Evolutionary conservation across 2,329 filamentous ascomycete genomes (phyloP), one percentile per base, ranked within the genome.

Genomic region (Immersiporthe knoxdaviesiana): DNA sequence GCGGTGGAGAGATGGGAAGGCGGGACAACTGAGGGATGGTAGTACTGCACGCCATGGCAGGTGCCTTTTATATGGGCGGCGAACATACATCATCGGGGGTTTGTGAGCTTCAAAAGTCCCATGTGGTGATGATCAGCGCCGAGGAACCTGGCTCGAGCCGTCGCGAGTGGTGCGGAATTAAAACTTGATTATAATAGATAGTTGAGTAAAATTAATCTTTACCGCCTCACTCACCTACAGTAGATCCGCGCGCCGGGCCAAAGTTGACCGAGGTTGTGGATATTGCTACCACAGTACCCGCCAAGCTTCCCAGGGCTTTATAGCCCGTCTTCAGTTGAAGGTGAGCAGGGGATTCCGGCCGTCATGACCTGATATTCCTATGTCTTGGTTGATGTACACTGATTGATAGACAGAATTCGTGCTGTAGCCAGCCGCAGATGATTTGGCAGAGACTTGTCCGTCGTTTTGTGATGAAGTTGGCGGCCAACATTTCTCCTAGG

Each of bases 211-310:
- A 30, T 30, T 30, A 56, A 32, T 30, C 24, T 6, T 32, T 54
- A 47, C 59, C 18, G 30, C 27, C 59, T 47, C 56, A n/a, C 30
- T 37, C 56, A 59, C 2, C 12, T 37, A 66, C n/a, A n/a, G n/a
- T n/a, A 67, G 61, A 30, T 21, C 52, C 37, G 47, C 54, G 56
- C 54, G 35, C 66, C 63, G 54, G 68, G 68, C 52, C 35, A 35
- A 70, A 41, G 52, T 65, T 61, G 32, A 59, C 65, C 65, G 65
- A 70, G 50, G 35, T 62, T 58, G 68, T 70, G 68, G 68, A 41
- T 68, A 58, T 59, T 8, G 35, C 35, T 35, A 35, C 35, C n/a
- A n/a, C 30, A 16, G 39, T 32, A 35, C 65, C n/a, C 61, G 61
- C 61, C 52, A 61, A 66, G 65, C 58, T 61, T 12, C 16, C 44